Conservation (phyloP, 305 asterid genomes). For the Fraxinus floribunda region DNA sequence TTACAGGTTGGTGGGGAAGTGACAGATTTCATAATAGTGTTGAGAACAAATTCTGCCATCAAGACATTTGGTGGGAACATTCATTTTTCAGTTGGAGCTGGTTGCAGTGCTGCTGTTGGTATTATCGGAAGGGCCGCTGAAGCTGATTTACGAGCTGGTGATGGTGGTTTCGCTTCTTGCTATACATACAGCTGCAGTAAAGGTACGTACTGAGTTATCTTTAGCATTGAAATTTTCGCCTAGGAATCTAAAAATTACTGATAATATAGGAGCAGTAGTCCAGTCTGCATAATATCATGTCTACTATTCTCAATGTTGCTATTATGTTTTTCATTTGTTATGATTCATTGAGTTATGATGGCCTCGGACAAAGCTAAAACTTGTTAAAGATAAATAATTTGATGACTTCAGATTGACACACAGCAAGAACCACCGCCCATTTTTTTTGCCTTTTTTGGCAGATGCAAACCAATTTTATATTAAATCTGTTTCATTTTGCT, state of each 20-base stretch:
- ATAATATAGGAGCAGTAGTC: not conserved
- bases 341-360: not conserved
- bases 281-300: not conserved
- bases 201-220: conserved; percentile 38
- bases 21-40: conserved; percentile 64
- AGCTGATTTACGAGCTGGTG: conserved; percentile 69
- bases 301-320: not conserved
- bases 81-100: conserved; percentile 70
- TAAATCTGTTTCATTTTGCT: not conserved
- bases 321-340: not conserved
- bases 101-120: conserved; percentile 68
- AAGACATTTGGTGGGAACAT: conserved; percentile 57
- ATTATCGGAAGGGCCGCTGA: conserved; percentile 67
- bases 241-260: not conserved
- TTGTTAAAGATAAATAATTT: not conserved
- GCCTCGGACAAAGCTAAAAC: not conserved
- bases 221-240: not conserved
- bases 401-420: not conserved
- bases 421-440: not conserved
- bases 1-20: conserved; percentile 76
- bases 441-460: not conserved
- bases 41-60: conserved; percentile 62
- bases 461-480: not conserved
- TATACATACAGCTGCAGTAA: conserved; percentile 78
- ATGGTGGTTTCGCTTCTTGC: conserved; percentile 60